These are phyloP conservation scores for Daldinia loculata DNA, from an alignment of 495 filamentous ascomycete genomes.

Conservation along the genomic window DNA sequence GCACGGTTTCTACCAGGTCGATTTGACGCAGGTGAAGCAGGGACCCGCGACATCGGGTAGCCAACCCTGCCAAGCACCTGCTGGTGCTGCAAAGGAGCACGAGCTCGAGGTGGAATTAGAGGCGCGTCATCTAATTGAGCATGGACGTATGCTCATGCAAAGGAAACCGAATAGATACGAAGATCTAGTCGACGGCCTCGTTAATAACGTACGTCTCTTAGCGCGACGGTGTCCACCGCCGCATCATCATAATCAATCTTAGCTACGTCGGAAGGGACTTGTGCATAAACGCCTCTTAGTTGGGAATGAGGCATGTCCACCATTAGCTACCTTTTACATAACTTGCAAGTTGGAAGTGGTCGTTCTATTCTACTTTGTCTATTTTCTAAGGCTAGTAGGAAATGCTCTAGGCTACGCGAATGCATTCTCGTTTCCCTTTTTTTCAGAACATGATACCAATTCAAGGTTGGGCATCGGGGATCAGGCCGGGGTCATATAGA, in stretches of 20 bases:
- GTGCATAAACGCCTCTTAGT: neutral
- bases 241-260: neutral
- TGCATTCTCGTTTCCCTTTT: neutral
- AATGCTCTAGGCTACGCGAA: neutral
- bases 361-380: neutral
- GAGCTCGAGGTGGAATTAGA: constrained; percentile 89
- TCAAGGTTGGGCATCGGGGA: constrained; percentile 20
- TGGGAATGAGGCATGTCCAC: neutral
- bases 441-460: constrained; percentile 36
- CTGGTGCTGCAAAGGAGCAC: constrained; percentile 70
- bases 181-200: constrained; percentile 78
- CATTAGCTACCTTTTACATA: neutral
- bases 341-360: neutral
- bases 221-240: constrained; percentile 53
- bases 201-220: constrained; percentile 82
- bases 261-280: neutral
- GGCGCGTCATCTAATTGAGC: constrained; percentile 69
- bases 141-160: constrained; percentile 67
- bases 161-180: constrained; percentile 73
- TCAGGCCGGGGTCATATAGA: neutral
- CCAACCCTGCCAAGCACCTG: constrained; percentile 22
- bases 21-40: constrained; percentile 83
- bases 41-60: constrained; percentile 43
- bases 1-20: constrained; percentile 84
- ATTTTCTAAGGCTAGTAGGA: neutral